These are phyloP conservation scores for Penstemon eatonii DNA, from an alignment of 257 asterid species.

Conservation along the genomic window DNA sequence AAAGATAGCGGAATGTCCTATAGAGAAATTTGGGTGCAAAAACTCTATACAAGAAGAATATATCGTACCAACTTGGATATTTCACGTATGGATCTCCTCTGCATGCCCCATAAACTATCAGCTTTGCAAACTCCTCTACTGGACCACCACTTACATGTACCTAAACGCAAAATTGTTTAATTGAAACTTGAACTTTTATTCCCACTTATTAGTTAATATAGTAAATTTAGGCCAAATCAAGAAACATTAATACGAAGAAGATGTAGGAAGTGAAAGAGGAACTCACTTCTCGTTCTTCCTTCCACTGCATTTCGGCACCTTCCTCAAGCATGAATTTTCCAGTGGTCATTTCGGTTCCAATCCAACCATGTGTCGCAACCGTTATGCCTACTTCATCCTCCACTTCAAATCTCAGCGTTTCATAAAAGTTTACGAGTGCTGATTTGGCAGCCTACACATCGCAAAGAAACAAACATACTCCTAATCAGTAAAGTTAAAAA, in stretches of 20 bases:
- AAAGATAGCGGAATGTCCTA: conserved; percentile 76
- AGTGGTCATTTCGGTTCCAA: conserved; percentile 70
- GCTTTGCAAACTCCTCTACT: conserved; percentile 79
- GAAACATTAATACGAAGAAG: neutral
- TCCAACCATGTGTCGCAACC: conserved; percentile 87
- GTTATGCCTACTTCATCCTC: conserved; percentile 76
- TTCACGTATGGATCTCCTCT: conserved; percentile 81
- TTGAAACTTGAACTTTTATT: too few species aligned
- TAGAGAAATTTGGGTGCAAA: conserved; percentile 76
- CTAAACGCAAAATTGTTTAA: conserved; percentile 26
- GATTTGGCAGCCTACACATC: conserved; percentile 80
- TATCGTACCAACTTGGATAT: conserved; percentile 83
- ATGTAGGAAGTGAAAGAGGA: neutral
- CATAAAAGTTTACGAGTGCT: conserved; percentile 77
- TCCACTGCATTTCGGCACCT: conserved; percentile 98
- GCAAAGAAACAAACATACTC: neutral
- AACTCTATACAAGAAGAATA: conserved; percentile 71
- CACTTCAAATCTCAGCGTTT: conserved; percentile 79
- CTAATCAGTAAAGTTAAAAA: neutral
- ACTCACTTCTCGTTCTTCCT: conserved; percentile 85
- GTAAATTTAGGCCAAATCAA: neutral
- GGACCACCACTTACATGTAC: conserved; percentile 67
- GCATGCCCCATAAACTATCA: conserved; percentile 75
- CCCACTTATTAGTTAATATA: too few species aligned
- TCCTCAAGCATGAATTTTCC: conserved; percentile 88